These are phyloP conservation scores for Xylariaceae sp. DNA, from an alignment of 2,329 filamentous ascomycete genomes.

Conservation along the genomic window DNA sequence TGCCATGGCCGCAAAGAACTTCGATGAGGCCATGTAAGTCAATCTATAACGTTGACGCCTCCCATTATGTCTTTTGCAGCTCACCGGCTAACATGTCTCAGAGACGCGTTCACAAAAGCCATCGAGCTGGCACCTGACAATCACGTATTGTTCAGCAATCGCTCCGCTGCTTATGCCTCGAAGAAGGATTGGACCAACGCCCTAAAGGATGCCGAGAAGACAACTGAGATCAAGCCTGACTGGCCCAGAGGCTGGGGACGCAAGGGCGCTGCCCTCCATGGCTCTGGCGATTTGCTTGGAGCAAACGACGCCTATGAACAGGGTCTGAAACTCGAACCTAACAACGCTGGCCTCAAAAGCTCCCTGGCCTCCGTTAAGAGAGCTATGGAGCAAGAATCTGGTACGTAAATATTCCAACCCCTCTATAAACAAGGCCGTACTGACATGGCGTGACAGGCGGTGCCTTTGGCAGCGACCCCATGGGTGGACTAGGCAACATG, in stretches of 20 bases:
- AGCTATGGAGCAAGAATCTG: conserved; percentile 73
- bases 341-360: conserved; percentile 87
- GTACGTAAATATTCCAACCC: conserved; percentile 12
- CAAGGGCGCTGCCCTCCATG: conserved; percentile 87
- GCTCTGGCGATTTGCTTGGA: conserved; percentile 74
- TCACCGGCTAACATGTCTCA: conserved; percentile 35
- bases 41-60: neutral
- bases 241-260: conserved; percentile 96
- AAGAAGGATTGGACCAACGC: conserved; percentile 83
- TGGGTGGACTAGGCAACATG: conserved; percentile 77
- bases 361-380: conserved; percentile 80
- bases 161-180: conserved; percentile 81
- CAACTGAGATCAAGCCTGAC: conserved; percentile 89
- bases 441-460: conserved; percentile 25
- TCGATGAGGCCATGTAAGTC: conserved; percentile 87
- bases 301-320: conserved; percentile 89
- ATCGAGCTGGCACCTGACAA: conserved; percentile 84
- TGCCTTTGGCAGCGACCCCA: conserved; percentile 56
- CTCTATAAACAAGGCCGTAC: neutral
- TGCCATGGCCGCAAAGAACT: conserved; percentile 96
- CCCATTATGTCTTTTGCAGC: neutral
- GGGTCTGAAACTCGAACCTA: conserved; percentile 87
- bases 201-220: conserved; percentile 85
- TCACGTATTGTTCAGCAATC: conserved; percentile 97
- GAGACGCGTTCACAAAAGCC: conserved; percentile 89